These are phyloP conservation scores for Artemisia argyi DNA, from an alignment of 129 eudicot species.

Conservation along the genomic window DNA sequence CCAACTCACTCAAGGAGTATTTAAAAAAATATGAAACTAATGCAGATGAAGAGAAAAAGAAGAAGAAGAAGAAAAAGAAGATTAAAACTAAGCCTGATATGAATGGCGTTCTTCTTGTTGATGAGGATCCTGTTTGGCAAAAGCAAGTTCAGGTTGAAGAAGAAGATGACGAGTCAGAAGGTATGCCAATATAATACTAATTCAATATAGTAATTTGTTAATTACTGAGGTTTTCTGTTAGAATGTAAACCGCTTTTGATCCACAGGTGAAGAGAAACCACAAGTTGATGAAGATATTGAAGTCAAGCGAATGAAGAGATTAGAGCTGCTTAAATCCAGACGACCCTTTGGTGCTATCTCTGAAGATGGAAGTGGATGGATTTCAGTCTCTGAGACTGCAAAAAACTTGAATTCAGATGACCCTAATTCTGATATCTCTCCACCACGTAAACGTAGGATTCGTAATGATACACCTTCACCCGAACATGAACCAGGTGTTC, in stretches of 20 bases:
- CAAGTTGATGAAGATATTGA: slow-evolving; percentile 89
- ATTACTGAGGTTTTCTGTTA: not conserved
- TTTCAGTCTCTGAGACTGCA: slow-evolving; percentile 56
- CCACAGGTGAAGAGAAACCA: slow-evolving; percentile 82
- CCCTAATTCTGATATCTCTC: slow-evolving; percentile 51
- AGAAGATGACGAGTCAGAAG: slow-evolving; percentile 73
- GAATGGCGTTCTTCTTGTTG: slow-evolving; percentile 74
- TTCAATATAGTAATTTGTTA: too few relatives aligned
- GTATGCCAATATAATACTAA: slow-evolving; percentile 31
- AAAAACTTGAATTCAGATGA: slow-evolving; percentile 27
- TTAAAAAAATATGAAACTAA: slow-evolving; percentile 70
- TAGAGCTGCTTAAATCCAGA: slow-evolving; percentile 54
- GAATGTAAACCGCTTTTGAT: slow-evolving; percentile 2
- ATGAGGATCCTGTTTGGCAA: slow-evolving; percentile 96
- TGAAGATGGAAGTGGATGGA: slow-evolving; percentile 99
- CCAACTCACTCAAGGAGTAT: slow-evolving; percentile 81
- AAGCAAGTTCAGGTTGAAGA: slow-evolving; percentile 65
- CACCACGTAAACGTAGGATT: slow-evolving; percentile 49
- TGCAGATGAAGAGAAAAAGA: slow-evolving; percentile 56
- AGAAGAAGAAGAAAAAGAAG: slow-evolving; percentile 59
- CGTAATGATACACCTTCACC: slow-evolving; percentile 51
- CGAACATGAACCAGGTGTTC: slow-evolving; percentile 29
- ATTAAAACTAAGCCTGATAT: slow-evolving; percentile 45
- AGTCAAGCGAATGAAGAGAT: slow-evolving; percentile 86
- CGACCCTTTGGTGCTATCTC: slow-evolving; percentile 83